Evolutionary conservation across 1,284 basidiomycete species (phyloP).

Genomic region (Pholiota adiposa): DNA sequence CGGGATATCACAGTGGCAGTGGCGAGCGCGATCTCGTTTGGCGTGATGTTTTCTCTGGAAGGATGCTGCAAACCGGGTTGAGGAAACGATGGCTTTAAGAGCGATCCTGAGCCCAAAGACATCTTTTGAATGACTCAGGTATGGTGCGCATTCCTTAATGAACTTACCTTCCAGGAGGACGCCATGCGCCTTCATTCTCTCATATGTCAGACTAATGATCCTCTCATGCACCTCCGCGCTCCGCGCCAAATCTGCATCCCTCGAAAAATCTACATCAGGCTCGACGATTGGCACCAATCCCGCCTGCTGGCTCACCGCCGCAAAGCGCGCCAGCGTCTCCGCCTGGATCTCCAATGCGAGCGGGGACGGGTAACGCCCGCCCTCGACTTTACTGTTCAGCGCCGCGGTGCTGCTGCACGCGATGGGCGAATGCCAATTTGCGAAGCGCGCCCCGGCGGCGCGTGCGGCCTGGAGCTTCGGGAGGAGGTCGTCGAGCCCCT

Average conservation of each 20-base stretch:
- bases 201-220: constrained; percentile 49
- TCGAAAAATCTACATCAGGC: constrained; percentile 55
- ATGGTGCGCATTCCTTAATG: neutral
- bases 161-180: constrained; percentile 52
- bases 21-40: constrained; percentile 50
- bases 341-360: constrained; percentile 48
- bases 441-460: constrained; percentile 51
- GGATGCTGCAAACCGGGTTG: constrained; percentile 50
- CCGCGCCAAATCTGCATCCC: constrained; percentile 47
- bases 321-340: constrained; percentile 48
- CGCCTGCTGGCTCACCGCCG: constrained; percentile 51
- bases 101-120: constrained; percentile 37
- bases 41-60: constrained; percentile 38
- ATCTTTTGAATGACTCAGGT: neutral
- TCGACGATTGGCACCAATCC: constrained; percentile 57
- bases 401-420: constrained; percentile 40
- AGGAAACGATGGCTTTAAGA: constrained; percentile 58
- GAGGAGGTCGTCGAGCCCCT: constrained; percentile 53
- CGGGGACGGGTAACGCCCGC: constrained; percentile 38
- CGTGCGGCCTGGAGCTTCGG: constrained; percentile 45
- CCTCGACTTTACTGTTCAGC: constrained; percentile 9
- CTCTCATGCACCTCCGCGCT: constrained; percentile 53
- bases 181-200: constrained; percentile 46
- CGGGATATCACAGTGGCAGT: constrained; percentile 51
- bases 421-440: constrained; percentile 55